A percentile compares a stretch with the other conserved stretches of the same genome.
Conservation (phyloP, 805 yeast species). For the Ogataea salicorniae region DNA sequence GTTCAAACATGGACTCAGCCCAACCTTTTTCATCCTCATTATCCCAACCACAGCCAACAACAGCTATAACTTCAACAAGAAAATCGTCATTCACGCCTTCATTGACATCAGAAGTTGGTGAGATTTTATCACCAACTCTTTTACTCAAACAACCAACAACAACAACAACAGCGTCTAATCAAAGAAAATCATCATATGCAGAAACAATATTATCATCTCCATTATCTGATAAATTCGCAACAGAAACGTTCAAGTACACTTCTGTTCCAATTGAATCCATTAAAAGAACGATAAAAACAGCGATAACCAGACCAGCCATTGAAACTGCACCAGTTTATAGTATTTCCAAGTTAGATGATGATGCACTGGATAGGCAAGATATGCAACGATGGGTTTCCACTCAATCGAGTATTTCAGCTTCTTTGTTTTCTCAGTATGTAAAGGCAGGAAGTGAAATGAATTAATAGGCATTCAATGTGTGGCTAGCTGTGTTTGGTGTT, state of each 20-base stretch:
- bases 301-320: conserved; percentile 11
- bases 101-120: not conserved
- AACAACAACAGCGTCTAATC: not conserved
- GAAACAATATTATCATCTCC: conserved; percentile 12
- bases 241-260: conserved; percentile 17
- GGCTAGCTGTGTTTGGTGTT: too few species aligned
- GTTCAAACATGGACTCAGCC: not conserved
- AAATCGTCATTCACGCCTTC: not conserved
- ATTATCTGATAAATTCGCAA: conserved; percentile 2
- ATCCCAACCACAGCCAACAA: not conserved
- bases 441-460: not conserved
- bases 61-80: not conserved
- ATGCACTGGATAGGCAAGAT: not conserved
- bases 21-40: not conserved
- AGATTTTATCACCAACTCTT: not conserved
- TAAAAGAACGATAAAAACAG: conserved; percentile 5
- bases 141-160: too few species aligned
- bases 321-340: conserved; percentile 11
- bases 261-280: conserved; percentile 15
- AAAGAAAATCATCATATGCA: not conserved
- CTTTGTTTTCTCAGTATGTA: not conserved
- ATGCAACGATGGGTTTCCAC: not conserved
- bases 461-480: not conserved
- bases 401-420: not conserved
- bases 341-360: not conserved